These are phyloP conservation scores for Tylopilus felleus DNA, from an alignment of 768 basidiomycete genomes.

Conservation along the genomic window DNA sequence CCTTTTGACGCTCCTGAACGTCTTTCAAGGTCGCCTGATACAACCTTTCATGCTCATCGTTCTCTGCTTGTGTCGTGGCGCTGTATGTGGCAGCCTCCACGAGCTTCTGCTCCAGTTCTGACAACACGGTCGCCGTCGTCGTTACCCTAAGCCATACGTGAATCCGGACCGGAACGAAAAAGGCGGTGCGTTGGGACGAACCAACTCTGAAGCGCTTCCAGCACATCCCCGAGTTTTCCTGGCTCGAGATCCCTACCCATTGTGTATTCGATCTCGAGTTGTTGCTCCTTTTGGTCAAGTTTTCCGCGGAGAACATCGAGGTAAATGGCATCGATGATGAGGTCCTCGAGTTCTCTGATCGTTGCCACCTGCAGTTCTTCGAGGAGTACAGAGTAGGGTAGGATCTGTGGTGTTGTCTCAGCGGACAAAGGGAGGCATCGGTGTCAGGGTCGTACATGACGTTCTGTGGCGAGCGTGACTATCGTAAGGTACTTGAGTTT, in stretches of 20 bases:
- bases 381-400: slow-evolving; percentile 76
- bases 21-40: slow-evolving; percentile 58
- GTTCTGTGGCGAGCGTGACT: slow-evolving; percentile 74
- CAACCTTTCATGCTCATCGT: slow-evolving; percentile 52
- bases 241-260: slow-evolving; percentile 91
- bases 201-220: slow-evolving; percentile 67
- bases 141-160: slow-evolving; percentile 48
- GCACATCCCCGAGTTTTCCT: slow-evolving; percentile 56
- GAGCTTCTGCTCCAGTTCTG: slow-evolving; percentile 71
- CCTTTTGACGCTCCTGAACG: slow-evolving; percentile 61
- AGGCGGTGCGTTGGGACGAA: slow-evolving; percentile 30
- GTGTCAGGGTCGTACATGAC: slow-evolving; percentile 53
- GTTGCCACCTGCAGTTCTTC: slow-evolving; percentile 68
- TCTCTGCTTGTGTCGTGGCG: slow-evolving; percentile 38
- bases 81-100: slow-evolving; percentile 46
- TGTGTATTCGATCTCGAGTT: slow-evolving; percentile 89
- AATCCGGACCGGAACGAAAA: background rate
- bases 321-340: slow-evolving; percentile 97
- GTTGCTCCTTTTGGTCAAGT: slow-evolving; percentile 87
- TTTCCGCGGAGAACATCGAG: slow-evolving; percentile 85
- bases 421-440: background rate
- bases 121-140: slow-evolving; percentile 67
- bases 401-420: slow-evolving; percentile 47
- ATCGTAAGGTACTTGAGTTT: slow-evolving; percentile 95
- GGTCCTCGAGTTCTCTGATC: slow-evolving; percentile 89